Base-by-base conservation (phyloP, 441 rosid species). In the Eruca vesicaria region DNA sequence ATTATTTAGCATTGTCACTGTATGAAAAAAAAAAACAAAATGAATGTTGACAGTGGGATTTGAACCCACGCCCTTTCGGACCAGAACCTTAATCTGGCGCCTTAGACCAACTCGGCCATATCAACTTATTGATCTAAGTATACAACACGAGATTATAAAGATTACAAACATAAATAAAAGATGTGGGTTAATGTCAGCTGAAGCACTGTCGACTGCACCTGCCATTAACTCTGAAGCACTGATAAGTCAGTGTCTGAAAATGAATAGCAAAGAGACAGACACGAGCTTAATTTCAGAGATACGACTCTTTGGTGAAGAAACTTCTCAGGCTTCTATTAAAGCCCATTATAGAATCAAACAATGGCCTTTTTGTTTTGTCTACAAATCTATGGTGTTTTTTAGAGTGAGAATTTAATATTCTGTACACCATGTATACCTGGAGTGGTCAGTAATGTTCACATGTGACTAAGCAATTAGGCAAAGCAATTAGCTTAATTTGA, bases 21-120 rank as follows among this genome's bases (percentile, higher is more conserved):
- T 23, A 23, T 3, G 36, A 23, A 3, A 2, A 7, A 2, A 29
- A 41, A 16, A 66, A 15, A 2, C 0, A 16, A 66, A 52, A 18
- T 0, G 0, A 0, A 1, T 68, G 71, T 68, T 36, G 43, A 36
- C 61, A 68, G 62, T 68, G 71, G 71, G 60, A 53, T 68, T 53
- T 53, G 71, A 68, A 68, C 71, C 71, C 50, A 67, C 91, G 97
- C 98, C 93, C 96, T 90, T 90, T 87, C 92, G 92, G 94, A 90
- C 94, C 97, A 88, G 91, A 89, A 93, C 93, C 96, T 89, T 90
- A 92, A 90, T 87, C 95, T 90, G 93, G 98, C 96, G 92, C 98
- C 95, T 88, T 89, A 89, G 96, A 89, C 97, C 94, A 90, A 86
- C 96, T 96, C 97, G 97, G 95, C 94, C 99, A 90, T 89, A 6